These are phyloP conservation scores for Micractinium sp. DNA, from an alignment of 139 green algal genomes.

Conservation along the genomic window DNA sequence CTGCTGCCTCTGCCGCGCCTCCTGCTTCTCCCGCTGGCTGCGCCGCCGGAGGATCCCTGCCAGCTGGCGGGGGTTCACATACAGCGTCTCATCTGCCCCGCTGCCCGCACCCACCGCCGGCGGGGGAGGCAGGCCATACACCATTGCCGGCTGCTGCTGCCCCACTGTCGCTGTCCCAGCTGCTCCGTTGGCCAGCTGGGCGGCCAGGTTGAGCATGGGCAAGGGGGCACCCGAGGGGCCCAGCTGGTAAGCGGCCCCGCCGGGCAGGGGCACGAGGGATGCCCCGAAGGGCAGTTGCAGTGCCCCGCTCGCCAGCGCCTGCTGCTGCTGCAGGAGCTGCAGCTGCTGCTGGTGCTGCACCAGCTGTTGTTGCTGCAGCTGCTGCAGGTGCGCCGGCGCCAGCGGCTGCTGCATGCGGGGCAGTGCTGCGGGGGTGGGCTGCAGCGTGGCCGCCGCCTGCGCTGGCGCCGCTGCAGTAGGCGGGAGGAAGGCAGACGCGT, in stretches of 20 bases:
- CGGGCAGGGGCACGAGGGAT: not conserved
- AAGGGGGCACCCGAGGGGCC: too few species aligned
- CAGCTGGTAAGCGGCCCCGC: not conserved
- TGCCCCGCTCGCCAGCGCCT: not conserved
- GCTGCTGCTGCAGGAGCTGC: too few species aligned
- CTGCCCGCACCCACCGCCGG: too few species aligned
- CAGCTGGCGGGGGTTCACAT: conserved; percentile 19
- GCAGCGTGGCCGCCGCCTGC: not conserved
- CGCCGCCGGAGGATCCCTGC: conserved; percentile 23
- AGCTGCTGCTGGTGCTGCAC: not conserved
- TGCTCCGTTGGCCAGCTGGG: not conserved
- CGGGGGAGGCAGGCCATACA: not conserved
- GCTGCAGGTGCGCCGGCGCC: not conserved
- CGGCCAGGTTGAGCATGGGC: too few species aligned
- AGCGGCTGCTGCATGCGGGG: not conserved
- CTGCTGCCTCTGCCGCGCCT: not conserved
- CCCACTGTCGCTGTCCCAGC: not conserved
- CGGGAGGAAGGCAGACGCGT: not conserved
- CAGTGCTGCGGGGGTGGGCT: not conserved
- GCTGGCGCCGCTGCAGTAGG: not conserved
- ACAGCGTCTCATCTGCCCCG: not conserved
- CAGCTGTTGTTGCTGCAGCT: not conserved
- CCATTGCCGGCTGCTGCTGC: not conserved
- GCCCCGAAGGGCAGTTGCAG: not conserved
- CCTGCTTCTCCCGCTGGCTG: conserved; percentile 6